Conservation (phyloP, 2,329 filamentous ascomycete species). For the Phialocephala subalpina region DNA sequence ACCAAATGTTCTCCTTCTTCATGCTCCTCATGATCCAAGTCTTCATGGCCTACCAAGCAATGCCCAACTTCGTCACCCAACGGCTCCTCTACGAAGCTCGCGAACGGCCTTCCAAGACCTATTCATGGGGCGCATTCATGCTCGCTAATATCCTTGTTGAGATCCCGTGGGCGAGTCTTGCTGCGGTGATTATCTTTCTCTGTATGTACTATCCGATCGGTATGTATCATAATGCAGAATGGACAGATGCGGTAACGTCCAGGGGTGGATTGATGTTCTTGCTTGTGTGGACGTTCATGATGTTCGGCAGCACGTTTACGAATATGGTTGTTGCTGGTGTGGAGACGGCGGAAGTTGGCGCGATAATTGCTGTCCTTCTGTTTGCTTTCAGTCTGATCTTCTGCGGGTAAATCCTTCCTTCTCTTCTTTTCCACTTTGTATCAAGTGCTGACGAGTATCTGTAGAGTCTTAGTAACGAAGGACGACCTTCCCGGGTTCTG, state of each 20-base stretch:
- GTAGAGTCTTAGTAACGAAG: conserved; percentile 71
- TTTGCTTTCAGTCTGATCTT: conserved; percentile 80
- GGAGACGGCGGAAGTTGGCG: conserved; percentile 77
- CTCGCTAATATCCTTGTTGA: conserved; percentile 82
- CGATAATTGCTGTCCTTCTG: conserved; percentile 78
- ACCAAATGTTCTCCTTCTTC: conserved; percentile 78
- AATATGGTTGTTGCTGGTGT: conserved; percentile 80
- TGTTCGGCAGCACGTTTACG: conserved; percentile 84
- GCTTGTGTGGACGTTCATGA: conserved; percentile 76
- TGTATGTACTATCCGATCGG: conserved; percentile 89
- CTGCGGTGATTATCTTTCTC: conserved; percentile 78
- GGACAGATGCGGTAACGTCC: conserved; percentile 66
- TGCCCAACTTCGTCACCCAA: conserved; percentile 70
- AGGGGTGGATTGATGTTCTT: conserved; percentile 84
- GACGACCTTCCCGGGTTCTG: conserved; percentile 75
- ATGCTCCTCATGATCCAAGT: conserved; percentile 79
- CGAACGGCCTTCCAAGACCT: conserved; percentile 80
- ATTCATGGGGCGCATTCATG: conserved; percentile 74
- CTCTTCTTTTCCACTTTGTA: background rate
- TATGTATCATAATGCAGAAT: conserved; percentile 69
- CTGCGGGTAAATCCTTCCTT: conserved; percentile 53
- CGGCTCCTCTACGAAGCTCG: conserved; percentile 70
- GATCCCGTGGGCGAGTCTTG: conserved; percentile 80
- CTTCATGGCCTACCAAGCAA: conserved; percentile 78
- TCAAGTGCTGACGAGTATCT: conserved; percentile 9